Evolutionary conservation across 139 green algal species (phyloP).

Genomic region (Coelastrella sp.): DNA sequence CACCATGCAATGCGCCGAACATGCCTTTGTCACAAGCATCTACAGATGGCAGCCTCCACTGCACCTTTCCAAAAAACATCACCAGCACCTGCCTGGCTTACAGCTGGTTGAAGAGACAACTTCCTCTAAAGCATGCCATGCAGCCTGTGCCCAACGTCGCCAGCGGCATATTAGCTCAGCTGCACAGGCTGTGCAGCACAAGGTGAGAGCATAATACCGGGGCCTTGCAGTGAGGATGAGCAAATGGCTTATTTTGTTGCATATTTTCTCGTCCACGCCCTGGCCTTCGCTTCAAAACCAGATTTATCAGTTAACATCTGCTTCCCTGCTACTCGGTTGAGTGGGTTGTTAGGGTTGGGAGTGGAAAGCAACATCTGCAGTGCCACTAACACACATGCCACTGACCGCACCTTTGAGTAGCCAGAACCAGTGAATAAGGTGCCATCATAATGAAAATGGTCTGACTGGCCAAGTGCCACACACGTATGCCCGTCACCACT

Average conservation of each 20-base stretch:
- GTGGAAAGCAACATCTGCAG: slow-evolving; percentile 1
- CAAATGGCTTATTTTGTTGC: not conserved
- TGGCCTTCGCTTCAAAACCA: not conserved
- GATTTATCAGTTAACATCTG: not conserved
- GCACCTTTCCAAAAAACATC: too few relatives aligned
- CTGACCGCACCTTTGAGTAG: not conserved
- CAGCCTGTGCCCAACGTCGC: too few relatives aligned
- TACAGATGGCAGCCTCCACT: too few relatives aligned
- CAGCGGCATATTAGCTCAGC: too few relatives aligned
- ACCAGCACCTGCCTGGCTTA: too few relatives aligned
- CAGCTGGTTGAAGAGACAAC: too few relatives aligned
- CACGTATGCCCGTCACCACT: not conserved
- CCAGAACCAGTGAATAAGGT: not conserved
- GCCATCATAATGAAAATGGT: not conserved
- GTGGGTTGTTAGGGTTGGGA: not conserved
- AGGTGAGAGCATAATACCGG: too few relatives aligned
- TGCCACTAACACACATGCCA: not conserved
- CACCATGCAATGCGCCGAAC: too few relatives aligned
- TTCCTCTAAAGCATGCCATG: too few relatives aligned
- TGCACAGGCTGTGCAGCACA: too few relatives aligned
- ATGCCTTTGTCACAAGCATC: too few relatives aligned
- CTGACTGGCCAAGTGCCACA: not conserved
- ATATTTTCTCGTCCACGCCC: not conserved
- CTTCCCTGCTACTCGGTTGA: not conserved
- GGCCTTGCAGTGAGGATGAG: too few relatives aligned